Percentiles rank a stretch among this genome's conserved stretches.
These are phyloP conservation scores for Pyrus hybrid DNA, from an alignment of 331 rosid species.

Conservation along the genomic window DNA sequence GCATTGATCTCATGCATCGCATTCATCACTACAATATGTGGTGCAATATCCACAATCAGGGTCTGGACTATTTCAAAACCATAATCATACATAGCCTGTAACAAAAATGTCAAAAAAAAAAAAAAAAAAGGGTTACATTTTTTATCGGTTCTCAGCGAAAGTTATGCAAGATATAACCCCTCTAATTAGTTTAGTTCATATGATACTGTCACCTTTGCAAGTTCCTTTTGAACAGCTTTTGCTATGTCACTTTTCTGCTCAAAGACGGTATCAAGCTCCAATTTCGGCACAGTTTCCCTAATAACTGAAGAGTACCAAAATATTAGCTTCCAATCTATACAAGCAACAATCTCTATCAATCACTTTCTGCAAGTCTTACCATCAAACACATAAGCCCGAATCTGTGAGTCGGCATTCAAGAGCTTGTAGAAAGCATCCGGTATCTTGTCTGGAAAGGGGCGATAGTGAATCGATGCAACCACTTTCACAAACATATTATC, in stretches of 20 bases:
- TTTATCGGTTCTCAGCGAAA: not conserved
- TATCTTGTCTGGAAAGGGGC: constrained; percentile 56
- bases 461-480: constrained; percentile 67
- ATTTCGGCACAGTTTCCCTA: constrained; percentile 68
- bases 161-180: not conserved
- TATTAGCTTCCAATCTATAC: constrained; percentile 2
- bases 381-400: constrained; percentile 73
- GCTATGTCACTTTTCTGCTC: constrained; percentile 78
- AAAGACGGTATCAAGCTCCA: constrained; percentile 63
- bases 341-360: not conserved
- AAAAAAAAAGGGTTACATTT: not conserved
- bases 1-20: constrained; percentile 87
- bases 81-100: constrained; percentile 66
- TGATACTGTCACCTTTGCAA: constrained; percentile 42
- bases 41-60: constrained; percentile 69
- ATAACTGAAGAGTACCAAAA: constrained; percentile 38
- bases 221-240: constrained; percentile 60
- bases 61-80: constrained; percentile 77
- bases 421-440: constrained; percentile 81
- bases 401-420: constrained; percentile 62
- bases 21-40: constrained; percentile 69
- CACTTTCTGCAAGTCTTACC: constrained; percentile 27
- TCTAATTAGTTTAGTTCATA: not conserved
- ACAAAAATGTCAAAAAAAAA: not conserved
- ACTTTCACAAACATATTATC: constrained; percentile 75